A percentile compares a stretch with the other conserved stretches of the same genome.
Conservation (phyloP, 2,329 filamentous ascomycete species). For the Fusarium sp. region DNA sequence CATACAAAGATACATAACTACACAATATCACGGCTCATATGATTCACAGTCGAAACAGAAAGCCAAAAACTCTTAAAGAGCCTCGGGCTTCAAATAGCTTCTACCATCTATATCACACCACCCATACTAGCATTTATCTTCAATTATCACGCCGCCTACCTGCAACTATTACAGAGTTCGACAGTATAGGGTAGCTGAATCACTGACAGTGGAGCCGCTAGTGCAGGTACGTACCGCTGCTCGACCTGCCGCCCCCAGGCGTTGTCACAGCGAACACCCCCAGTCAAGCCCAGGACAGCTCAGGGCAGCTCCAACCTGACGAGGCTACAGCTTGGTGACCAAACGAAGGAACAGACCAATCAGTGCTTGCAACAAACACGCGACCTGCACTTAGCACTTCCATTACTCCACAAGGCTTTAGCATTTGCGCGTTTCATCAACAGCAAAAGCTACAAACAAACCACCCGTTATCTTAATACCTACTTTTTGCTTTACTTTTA, state of each 20-base stretch:
- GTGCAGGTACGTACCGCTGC: slow-evolving; percentile 7
- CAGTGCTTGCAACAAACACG: slow-evolving; percentile 28
- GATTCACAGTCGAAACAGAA: neutral
- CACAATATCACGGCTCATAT: neutral
- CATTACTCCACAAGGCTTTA: slow-evolving; percentile 36
- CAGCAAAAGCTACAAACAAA: slow-evolving; percentile 15
- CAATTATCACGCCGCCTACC: neutral
- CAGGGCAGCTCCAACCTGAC: slow-evolving; percentile 12
- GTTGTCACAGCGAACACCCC: slow-evolving; percentile 8
- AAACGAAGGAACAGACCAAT: slow-evolving; percentile 13
- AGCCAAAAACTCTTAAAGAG: neutral
- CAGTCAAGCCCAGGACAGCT: neutral
- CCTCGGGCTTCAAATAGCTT: neutral
- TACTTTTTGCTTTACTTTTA: slow-evolving; percentile 8
- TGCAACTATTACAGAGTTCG: neutral
- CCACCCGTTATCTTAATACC: slow-evolving; percentile 5
- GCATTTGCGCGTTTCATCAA: slow-evolving; percentile 29
- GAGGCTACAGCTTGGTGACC: slow-evolving; percentile 19
- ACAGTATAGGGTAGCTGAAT: slow-evolving; percentile 8
- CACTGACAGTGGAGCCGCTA: neutral
- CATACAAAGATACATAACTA: rapidly evolving
- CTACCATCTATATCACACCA: neutral
- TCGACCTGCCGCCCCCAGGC: slow-evolving; percentile 18
- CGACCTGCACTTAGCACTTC: slow-evolving; percentile 22
- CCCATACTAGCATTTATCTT: neutral